Percentiles rank a stretch among this genome's conserved stretches.
These are phyloP conservation scores for Anisodus acutangulus DNA, from an alignment of 257 asterid species.

Conservation along the genomic window DNA sequence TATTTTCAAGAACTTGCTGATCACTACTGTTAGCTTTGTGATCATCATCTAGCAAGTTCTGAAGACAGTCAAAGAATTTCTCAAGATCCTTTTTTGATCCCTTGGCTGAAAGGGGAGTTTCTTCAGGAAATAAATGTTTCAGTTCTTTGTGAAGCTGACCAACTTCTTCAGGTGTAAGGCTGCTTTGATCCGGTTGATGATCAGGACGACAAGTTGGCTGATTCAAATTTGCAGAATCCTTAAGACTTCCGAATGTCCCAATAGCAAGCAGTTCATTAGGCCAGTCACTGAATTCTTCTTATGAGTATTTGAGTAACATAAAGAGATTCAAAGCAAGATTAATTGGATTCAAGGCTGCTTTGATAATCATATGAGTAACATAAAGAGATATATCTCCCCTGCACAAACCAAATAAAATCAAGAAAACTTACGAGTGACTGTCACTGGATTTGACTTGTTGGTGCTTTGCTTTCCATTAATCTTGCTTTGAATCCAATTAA, in stretches of 20 bases:
- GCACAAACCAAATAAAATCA: too few species aligned
- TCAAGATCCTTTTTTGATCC: slow-evolving; percentile 46
- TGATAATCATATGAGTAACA: not conserved
- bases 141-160: slow-evolving; percentile 48
- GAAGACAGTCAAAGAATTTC: slow-evolving; percentile 44
- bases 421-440: slow-evolving; percentile 50
- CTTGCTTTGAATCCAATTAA: slow-evolving; percentile 71
- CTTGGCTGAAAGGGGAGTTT: slow-evolving; percentile 24
- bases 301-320: too few species aligned
- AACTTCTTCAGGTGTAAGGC: slow-evolving; percentile 38
- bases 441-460: slow-evolving; percentile 36
- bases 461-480: slow-evolving; percentile 46
- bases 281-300: slow-evolving; percentile 79
- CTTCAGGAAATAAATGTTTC: slow-evolving; percentile 34
- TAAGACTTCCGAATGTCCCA: slow-evolving; percentile 74
- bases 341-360: too few species aligned
- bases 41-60: slow-evolving; percentile 36
- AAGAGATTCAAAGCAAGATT: too few species aligned
- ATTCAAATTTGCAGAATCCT: slow-evolving; percentile 36
- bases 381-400: not conserved
- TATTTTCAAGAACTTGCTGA: slow-evolving; percentile 21
- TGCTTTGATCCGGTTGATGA: slow-evolving; percentile 28
- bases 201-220: not conserved
- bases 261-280: slow-evolving; percentile 71
- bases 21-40: too few species aligned